phyloP scores from a whole-genome alignment of 257 asterid genomes.

The Nicotiana obtusifolia region DNA sequence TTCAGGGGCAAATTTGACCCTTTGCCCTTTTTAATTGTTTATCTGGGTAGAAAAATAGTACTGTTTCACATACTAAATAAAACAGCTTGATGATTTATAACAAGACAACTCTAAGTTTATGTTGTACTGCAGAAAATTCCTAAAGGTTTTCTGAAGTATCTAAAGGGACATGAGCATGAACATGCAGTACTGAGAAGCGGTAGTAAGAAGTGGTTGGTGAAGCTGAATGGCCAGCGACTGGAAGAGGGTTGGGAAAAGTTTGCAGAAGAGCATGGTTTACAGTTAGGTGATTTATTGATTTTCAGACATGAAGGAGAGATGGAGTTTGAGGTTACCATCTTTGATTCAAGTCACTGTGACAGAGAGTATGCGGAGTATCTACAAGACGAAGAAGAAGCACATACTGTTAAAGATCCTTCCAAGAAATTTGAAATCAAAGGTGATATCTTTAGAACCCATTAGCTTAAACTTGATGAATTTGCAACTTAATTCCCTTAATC shows the following conservation, averaged over 20 bases:
- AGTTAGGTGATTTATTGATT: conserved; percentile 10
- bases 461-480: background rate
- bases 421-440: background rate
- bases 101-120: background rate
- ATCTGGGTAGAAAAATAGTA: no score
- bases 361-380: background rate
- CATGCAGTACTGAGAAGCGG: conserved; percentile 9
- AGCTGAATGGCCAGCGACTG: background rate
- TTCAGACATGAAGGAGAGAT: conserved; percentile 20
- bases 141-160: conserved; percentile 1
- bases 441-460: background rate
- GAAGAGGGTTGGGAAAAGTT: conserved; percentile 13
- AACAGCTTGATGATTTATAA: no score
- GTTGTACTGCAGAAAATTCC: conserved; percentile 14
- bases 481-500: background rate
- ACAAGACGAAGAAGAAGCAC: background rate
- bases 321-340: conserved; percentile 13
- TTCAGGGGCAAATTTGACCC: no score
- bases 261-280: background rate
- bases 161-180: background rate
- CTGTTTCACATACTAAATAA: no score
- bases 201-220: conserved; percentile 8
- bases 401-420: background rate
- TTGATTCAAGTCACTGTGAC: conserved; percentile 10
- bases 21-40: no score